These are phyloP conservation scores for Tripterygium wilfordii DNA, from an alignment of 177 flowering plant genomes.

Conservation along the genomic window DNA sequence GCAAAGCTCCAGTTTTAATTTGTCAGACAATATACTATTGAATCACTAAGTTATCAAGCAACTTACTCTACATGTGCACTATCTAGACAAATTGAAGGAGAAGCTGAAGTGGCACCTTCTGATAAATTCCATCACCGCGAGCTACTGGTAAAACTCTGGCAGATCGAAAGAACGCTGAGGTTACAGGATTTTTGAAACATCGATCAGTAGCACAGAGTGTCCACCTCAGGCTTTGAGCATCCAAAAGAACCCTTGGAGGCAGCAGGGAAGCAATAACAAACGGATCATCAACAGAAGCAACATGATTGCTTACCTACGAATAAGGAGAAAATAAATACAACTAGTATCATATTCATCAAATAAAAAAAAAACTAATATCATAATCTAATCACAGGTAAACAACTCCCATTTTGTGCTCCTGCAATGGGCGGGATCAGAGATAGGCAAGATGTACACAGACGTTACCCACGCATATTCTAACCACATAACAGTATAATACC, in stretches of 20 bases:
- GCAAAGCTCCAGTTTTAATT: too few species aligned
- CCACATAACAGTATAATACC: too few species aligned
- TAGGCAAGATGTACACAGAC: too few species aligned
- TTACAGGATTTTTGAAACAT: slow-evolving; percentile 74
- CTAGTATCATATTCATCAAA: not conserved
- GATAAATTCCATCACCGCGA: slow-evolving; percentile 95
- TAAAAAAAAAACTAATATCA: too few species aligned
- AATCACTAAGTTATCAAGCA: too few species aligned
- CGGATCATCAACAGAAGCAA: slow-evolving; percentile 93
- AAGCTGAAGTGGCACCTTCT: slow-evolving; percentile 85
- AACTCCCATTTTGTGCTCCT: too few species aligned
- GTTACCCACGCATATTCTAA: too few species aligned
- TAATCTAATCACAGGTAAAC: too few species aligned
- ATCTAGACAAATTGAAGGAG: too few species aligned
- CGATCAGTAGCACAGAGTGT: slow-evolving; percentile 94
- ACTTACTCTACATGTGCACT: too few species aligned
- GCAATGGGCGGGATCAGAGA: too few species aligned
- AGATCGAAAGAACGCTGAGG: slow-evolving; percentile 78
- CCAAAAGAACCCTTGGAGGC: slow-evolving; percentile 69
- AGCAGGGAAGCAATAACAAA: slow-evolving; percentile 80
- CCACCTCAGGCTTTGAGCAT: slow-evolving; percentile 82
- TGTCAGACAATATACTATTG: too few species aligned
- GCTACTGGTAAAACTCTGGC: slow-evolving; percentile 91
- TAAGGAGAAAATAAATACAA: not conserved
- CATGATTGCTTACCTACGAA: slow-evolving; percentile 93